Conservation (phyloP, 2,329 filamentous ascomycete species). For the Penicillium paneum region DNA sequence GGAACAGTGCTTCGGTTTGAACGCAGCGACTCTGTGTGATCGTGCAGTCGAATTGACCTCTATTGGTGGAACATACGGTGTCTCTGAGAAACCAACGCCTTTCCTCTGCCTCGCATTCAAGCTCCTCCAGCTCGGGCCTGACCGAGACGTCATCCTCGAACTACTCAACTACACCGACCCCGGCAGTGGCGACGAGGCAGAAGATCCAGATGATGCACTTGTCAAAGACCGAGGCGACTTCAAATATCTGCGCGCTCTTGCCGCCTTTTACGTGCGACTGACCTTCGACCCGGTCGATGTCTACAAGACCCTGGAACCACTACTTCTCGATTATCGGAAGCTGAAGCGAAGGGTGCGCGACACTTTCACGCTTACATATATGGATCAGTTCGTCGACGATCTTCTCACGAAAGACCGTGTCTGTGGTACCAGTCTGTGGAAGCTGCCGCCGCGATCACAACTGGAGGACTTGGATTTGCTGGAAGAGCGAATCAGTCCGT, state of each 20-base stretch:
- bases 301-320: constrained; percentile 75
- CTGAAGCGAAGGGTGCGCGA: constrained; percentile 71
- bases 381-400: constrained; percentile 94
- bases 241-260: constrained; percentile 82
- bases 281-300: constrained; percentile 80
- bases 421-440: constrained; percentile 88
- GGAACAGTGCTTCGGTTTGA: constrained; percentile 95
- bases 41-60: constrained; percentile 80
- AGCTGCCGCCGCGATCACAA: constrained; percentile 76
- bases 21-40: constrained; percentile 76
- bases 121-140: constrained; percentile 80
- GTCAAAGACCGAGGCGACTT: constrained; percentile 47
- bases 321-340: constrained; percentile 78
- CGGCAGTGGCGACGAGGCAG: constrained; percentile 49
- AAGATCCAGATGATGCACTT: constrained; percentile 28
- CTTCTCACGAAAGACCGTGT: constrained; percentile 83
- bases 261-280: constrained; percentile 88
- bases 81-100: constrained; percentile 76
- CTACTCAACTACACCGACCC: constrained; percentile 78
- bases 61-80: constrained; percentile 84
- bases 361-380: constrained; percentile 70
- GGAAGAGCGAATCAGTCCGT: constrained; percentile 77
- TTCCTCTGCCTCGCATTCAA: constrained; percentile 96
- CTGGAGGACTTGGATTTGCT: constrained; percentile 86
- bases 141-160: constrained; percentile 71